Percentiles rank a stretch among this genome's conserved stretches.
phyloP scores from a whole-genome alignment of 805 yeast species.

The Monosporozyma siamensis region DNA sequence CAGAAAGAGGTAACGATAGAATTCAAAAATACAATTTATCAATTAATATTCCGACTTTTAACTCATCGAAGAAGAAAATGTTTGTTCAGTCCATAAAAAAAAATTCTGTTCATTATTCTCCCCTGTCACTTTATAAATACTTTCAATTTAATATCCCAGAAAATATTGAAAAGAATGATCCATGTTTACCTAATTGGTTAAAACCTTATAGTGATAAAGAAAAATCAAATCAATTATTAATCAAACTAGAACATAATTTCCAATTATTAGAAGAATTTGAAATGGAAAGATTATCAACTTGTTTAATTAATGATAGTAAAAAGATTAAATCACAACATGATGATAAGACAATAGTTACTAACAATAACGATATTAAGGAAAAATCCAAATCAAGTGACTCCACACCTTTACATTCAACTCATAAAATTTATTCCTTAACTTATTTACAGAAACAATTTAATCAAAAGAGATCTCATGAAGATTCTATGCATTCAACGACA shows the following conservation, averaged over 20 bases:
- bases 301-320: slow-evolving; percentile 11
- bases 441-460: slow-evolving; percentile 17
- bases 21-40: slow-evolving; percentile 12
- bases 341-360: neutral
- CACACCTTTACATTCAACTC: slow-evolving; percentile 1
- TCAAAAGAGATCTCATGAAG: slow-evolving; percentile 7
- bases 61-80: slow-evolving; percentile 13
- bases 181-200: slow-evolving; percentile 29
- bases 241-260: slow-evolving; percentile 26
- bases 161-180: slow-evolving; percentile 12
- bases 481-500: slow-evolving; percentile 3
- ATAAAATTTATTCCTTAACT: slow-evolving; percentile 19
- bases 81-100: slow-evolving; percentile 28
- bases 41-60: slow-evolving; percentile 15
- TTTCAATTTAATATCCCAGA: slow-evolving; percentile 24
- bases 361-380: neutral
- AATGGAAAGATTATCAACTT: slow-evolving; percentile 21
- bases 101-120: slow-evolving; percentile 27
- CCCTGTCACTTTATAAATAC: slow-evolving; percentile 24
- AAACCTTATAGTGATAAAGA: slow-evolving; percentile 11
- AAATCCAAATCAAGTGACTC: neutral
- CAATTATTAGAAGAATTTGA: slow-evolving; percentile 31
- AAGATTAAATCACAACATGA: neutral
- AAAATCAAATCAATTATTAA: slow-evolving; percentile 17
- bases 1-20: neutral